phyloP scores from a whole-genome alignment of 306 rosid species.

The Corylus americana region DNA sequence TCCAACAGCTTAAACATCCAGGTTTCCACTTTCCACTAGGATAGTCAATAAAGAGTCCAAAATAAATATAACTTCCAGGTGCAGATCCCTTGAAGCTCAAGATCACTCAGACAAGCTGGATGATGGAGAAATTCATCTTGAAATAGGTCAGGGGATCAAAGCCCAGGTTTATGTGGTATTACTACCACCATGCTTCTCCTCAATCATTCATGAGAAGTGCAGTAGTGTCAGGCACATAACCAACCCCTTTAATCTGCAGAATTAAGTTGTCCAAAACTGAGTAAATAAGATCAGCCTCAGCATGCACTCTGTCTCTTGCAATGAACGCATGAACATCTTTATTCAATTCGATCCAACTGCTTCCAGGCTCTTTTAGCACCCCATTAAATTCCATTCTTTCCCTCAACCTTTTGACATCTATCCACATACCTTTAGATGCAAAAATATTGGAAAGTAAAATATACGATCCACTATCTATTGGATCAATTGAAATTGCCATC shows the following conservation, averaged over 20 bases:
- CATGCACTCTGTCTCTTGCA: conserved; percentile 51
- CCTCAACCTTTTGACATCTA: conserved; percentile 63
- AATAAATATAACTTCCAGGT: neutral
- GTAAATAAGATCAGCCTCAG: conserved; percentile 37
- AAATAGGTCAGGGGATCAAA: conserved; percentile 1
- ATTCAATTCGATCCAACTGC: conserved; percentile 61
- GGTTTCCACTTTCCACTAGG: neutral
- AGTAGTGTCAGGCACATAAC: conserved; percentile 39
- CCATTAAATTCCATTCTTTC: conserved; percentile 63
- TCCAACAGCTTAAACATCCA: neutral
- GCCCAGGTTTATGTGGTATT: conserved; percentile 10
- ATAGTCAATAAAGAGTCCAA: conserved; percentile 1
- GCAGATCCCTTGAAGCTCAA: conserved; percentile 1
- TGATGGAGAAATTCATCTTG: neutral
- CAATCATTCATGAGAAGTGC: conserved; percentile 30
- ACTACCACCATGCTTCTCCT: conserved; percentile 19
- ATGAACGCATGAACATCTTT: conserved; percentile 43
- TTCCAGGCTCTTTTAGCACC: conserved; percentile 71
- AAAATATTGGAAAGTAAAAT: conserved; percentile 77
- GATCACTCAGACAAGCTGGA: neutral
- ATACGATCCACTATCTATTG: conserved; percentile 79
- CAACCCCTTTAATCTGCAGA: conserved; percentile 57
- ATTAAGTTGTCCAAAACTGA: conserved; percentile 47
- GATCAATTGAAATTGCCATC: conserved; percentile 76
- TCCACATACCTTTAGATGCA: conserved; percentile 93